Evolutionary conservation across 2,329 filamentous ascomycete genomes (phyloP).

Genomic region (Fusarium torulosum): DNA sequence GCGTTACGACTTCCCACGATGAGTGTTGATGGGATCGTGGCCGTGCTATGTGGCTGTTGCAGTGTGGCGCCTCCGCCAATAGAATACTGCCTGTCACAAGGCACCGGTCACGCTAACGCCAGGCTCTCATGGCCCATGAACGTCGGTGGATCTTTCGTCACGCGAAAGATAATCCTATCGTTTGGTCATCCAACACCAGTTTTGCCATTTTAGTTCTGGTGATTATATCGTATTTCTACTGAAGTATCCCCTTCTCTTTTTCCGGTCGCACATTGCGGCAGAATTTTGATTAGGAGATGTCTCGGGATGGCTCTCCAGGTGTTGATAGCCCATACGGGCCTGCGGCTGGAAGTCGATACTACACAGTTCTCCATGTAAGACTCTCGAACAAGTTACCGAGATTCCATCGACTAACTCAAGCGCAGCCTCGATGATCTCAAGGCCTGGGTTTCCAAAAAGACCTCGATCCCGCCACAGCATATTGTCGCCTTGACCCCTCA

Average conservation of each 20-base stretch:
- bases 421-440: slow-evolving; percentile 85
- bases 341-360: slow-evolving; percentile 83
- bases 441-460: slow-evolving; percentile 80
- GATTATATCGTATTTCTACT: slow-evolving; percentile 27
- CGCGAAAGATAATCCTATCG: slow-evolving; percentile 43
- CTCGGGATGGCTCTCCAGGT: slow-evolving; percentile 87
- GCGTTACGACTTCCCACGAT: slow-evolving; percentile 14
- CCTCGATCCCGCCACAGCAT: slow-evolving; percentile 78
- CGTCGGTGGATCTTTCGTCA: slow-evolving; percentile 42
- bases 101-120: slow-evolving; percentile 50
- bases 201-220: slow-evolving; percentile 25
- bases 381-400: not conserved
- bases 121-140: slow-evolving; percentile 41
- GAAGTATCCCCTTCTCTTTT: slow-evolving; percentile 22
- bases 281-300: slow-evolving; percentile 59
- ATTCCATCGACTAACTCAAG: slow-evolving; percentile 25
- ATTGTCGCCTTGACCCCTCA: slow-evolving; percentile 89
- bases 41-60: slow-evolving; percentile 30
- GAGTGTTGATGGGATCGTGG: slow-evolving; percentile 17
- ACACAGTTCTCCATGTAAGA: slow-evolving; percentile 78
- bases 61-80: slow-evolving; percentile 41
- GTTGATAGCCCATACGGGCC: slow-evolving; percentile 92
- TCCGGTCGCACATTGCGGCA: slow-evolving; percentile 47
- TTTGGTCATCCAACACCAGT: slow-evolving; percentile 30
- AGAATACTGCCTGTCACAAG: slow-evolving; percentile 48